These are phyloP conservation scores for Cicer judaicum DNA, from an alignment of 306 rosid species.

Conservation along the genomic window DNA sequence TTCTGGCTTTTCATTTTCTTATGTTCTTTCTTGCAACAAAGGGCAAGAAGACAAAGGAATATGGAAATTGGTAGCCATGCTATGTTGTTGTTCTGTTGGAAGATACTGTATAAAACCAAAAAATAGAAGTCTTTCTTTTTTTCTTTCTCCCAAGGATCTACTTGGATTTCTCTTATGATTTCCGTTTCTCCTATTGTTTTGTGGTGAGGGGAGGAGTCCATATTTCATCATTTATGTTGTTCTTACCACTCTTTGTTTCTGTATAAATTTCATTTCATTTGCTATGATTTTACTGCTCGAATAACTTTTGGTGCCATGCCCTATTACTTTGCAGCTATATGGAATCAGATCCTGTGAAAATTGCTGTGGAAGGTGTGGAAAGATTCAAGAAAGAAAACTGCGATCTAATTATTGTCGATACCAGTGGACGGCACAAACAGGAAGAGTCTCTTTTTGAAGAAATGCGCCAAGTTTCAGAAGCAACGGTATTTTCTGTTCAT, in stretches of 20 bases:
- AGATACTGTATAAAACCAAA: constrained; percentile 1
- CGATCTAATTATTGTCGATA: constrained; percentile 87
- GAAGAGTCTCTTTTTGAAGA: constrained; percentile 93
- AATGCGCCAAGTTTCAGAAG: constrained; percentile 92
- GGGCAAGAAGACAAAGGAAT: neutral
- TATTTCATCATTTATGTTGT: constrained; percentile 1
- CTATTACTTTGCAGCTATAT: constrained; percentile 60
- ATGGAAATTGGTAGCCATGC: constrained; percentile 2
- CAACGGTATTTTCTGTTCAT: constrained; percentile 66
- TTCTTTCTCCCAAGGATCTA: constrained; percentile 26
- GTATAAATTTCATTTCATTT: neutral
- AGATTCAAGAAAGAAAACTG: constrained; percentile 78
- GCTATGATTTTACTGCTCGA: constrained; percentile 23
- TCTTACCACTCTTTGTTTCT: constrained; percentile 6
- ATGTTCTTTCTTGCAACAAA: neutral
- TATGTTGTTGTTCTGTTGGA: neutral
- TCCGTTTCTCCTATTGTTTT: neutral
- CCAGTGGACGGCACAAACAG: constrained; percentile 90
- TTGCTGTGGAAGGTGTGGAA: constrained; percentile 86
- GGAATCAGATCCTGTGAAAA: constrained; percentile 84
- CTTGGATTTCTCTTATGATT: constrained; percentile 15
- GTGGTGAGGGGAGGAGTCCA: neutral
- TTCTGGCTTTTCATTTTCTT: neutral
- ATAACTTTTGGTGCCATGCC: constrained; percentile 32
- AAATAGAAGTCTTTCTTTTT: neutral